Base-by-base conservation (phyloP, 2,329 filamentous ascomycete genomes). In the Delphinella strobiligena region DNA sequence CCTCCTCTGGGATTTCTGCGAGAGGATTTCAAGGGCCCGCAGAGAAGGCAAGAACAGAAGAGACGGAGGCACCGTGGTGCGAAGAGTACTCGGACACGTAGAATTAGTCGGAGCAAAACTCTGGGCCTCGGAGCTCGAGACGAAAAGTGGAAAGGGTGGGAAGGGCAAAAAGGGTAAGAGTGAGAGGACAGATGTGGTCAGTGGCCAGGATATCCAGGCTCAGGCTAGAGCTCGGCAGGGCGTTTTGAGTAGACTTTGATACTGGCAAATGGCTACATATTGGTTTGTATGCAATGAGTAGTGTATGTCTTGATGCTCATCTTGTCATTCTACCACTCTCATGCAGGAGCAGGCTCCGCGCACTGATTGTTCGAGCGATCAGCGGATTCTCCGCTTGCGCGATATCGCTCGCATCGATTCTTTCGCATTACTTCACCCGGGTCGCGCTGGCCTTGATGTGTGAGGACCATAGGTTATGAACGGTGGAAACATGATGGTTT, bases 1-100 rank as follows among this genome's bases (percentile, higher is more conserved):
- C 0, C 76, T 77, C 44, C 65, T 98, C 5, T 98, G 91, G 91
- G 77, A 86, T 41, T 93, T 96, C 53, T 89, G 82, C 4, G 87
- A 94, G 58, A 74, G 80, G 54, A 94, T 98, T 47, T 85, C 86
- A 5, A 72, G 76, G 36, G 83, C 78, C 33, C 71, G 91, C 22
- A 72, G 89, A 32, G 91, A 96, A 64, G 91, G 91, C 7, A 98
- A 96, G 74, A 95, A 96, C 57, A 69, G 91, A 16, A 73, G 89
- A n/a, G 91, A 98, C 58, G 88, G 88, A 10, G 83, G 81, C 1
- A 94, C 87, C 0, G 88, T 96, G 3, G 82, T 80, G 50, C 82
- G 74, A 10, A 72, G 91, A 15, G 89, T 98, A 9, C 61, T 96
- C 29, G 67, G 69, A 5, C 68, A 96, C 49, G 80, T 82, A 7